Evolutionary conservation across 768 basidiomycete genomes (phyloP).

Genomic region (Lyophyllum atratum): DNA sequence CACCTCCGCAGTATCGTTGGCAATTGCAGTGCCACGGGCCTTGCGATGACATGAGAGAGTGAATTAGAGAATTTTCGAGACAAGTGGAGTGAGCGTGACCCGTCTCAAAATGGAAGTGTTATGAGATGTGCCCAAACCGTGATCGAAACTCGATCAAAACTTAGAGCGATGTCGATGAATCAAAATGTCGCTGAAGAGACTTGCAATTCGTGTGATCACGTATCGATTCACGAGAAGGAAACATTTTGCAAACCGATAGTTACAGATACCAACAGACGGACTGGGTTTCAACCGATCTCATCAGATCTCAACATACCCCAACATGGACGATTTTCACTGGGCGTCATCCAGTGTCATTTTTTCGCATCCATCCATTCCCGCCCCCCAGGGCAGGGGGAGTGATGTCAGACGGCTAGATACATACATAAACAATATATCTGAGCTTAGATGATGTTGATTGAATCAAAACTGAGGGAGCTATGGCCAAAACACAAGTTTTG

Average conservation of each 20-base stretch:
- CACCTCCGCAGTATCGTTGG: neutral
- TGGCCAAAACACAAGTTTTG: neutral
- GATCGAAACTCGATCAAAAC: neutral
- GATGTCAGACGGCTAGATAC: too few relatives aligned
- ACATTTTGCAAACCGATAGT: neutral
- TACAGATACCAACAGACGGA: neutral
- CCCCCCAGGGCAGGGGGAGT: too few relatives aligned
- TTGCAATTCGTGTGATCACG: neutral
- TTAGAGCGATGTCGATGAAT: neutral
- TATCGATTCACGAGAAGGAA: neutral
- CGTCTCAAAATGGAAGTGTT: neutral
- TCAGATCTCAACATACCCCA: neutral
- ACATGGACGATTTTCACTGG: conserved; percentile 1
- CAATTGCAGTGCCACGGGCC: neutral
- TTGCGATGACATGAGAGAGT: neutral
- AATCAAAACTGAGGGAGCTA: too few relatives aligned
- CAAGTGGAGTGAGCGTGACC: too few relatives aligned
- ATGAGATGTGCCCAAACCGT: neutral
- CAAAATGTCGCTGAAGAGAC: neutral
- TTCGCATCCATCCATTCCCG: too few relatives aligned
- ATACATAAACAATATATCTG: too few relatives aligned
- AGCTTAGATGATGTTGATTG: too few relatives aligned
- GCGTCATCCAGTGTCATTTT: too few relatives aligned
- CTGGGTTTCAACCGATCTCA: neutral
- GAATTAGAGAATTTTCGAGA: neutral